Evolutionary conservation across 768 basidiomycete species (phyloP), one percentile per base, ranked within the genome.

Genomic region (Lentinula boryana): DNA sequence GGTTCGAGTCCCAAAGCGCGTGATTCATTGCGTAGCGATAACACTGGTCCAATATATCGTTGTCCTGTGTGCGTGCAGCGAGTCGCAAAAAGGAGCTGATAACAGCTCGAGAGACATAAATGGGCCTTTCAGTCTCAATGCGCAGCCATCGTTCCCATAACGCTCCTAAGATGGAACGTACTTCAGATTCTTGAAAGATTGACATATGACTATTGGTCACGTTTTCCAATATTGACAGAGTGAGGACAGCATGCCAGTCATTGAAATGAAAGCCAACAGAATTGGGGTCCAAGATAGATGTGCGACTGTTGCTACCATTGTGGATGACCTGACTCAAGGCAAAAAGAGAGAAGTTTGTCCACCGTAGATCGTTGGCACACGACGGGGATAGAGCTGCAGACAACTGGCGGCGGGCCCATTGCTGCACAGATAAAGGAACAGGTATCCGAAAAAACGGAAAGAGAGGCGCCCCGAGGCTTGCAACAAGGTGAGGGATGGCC

Each of bases 71-170:
- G n/a, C 67, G 61, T 15, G 69, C 74, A 7, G 82, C 75, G 35
- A 84, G 65, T 48, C 72, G 78, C 33, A 85, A 68, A 65, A 85
- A 83, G 1, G 79, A 69, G 5, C 74, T 69, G 4, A 75, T 63
- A 38, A 82, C 69, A 7, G 72, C 71, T 21, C 75, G 75, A n/a
- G 73, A 68, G 6, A 81, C 70, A 2, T 66, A 60, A 12, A 62
- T 38, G 18, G 69, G 67, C 27, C 60, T 65, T 21, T n/a, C 59
- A 56, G 8, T 44, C 40, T 58, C 59, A 52, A 60, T 43, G 31
- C 67, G 58, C 64, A 64, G 68, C 81, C 83, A 86, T 16, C 59
- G 65, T 21, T 63, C 66, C 78, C 79, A 81, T n/a, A 83, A 66
- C 15, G 71, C 61, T 12, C 71, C 70, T 6, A 72, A 58, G 21